Percentiles rank a stretch among this genome's conserved stretches.
These are phyloP conservation scores for Penicillium decumbens DNA, from an alignment of 2,329 filamentous ascomycete genomes.

Conservation along the genomic window DNA sequence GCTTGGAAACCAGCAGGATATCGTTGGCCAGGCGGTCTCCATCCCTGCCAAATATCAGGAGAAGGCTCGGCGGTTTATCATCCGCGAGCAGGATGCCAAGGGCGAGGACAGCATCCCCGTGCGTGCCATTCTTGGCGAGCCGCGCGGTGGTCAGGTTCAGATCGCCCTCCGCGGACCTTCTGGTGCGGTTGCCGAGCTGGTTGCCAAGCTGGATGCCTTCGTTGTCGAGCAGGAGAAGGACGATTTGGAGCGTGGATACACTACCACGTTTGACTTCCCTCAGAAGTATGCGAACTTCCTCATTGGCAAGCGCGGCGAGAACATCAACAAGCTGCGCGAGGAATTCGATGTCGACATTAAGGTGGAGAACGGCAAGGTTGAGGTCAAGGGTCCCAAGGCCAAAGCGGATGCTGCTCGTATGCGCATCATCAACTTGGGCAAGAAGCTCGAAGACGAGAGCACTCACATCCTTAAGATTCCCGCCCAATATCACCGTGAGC, in stretches of 20 bases:
- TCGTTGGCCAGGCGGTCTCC: slow-evolving; percentile 52
- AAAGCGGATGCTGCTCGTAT: slow-evolving; percentile 84
- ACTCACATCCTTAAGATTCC: slow-evolving; percentile 85
- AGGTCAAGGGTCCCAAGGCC: slow-evolving; percentile 90
- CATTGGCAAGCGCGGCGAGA: slow-evolving; percentile 63
- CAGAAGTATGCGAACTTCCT: slow-evolving; percentile 89
- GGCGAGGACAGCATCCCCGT: slow-evolving; percentile 52
- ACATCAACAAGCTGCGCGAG: slow-evolving; percentile 64
- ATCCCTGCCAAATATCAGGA: slow-evolving; percentile 59
- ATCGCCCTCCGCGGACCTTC: slow-evolving; percentile 74
- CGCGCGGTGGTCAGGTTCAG: slow-evolving; percentile 36
- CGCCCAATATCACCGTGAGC: slow-evolving; percentile 85
- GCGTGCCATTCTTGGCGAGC: slow-evolving; percentile 50
- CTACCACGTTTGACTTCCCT: slow-evolving; percentile 82
- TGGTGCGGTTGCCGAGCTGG: slow-evolving; percentile 66
- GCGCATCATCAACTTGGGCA: slow-evolving; percentile 73
- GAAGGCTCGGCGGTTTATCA: slow-evolving; percentile 58
- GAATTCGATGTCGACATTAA: slow-evolving; percentile 75
- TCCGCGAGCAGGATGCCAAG: slow-evolving; percentile 52
- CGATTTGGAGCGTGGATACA: slow-evolving; percentile 88
- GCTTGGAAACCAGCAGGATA: slow-evolving; percentile 52
- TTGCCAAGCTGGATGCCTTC: slow-evolving; percentile 69
- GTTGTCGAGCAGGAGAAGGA: slow-evolving; percentile 85
- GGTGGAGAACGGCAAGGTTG: slow-evolving; percentile 87
- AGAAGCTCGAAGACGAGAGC: slow-evolving; percentile 84